These are phyloP conservation scores for Naematelia encephala DNA, from an alignment of 768 basidiomycete genomes.

Conservation along the genomic window DNA sequence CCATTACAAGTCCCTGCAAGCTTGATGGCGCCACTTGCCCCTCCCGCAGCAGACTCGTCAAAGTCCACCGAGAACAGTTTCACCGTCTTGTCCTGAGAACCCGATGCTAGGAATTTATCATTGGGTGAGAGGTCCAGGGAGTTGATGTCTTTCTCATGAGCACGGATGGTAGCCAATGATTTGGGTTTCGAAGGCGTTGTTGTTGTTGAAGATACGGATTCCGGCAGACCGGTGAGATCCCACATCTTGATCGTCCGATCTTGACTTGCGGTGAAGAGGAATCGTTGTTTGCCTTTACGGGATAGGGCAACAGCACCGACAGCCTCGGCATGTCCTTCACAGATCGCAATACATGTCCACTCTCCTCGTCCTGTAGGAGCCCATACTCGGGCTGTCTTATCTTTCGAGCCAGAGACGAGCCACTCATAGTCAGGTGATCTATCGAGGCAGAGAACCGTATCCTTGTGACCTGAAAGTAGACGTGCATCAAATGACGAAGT, in stretches of 20 bases:
- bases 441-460: slow-evolving; percentile 85
- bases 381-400: slow-evolving; percentile 84
- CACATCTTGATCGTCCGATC: slow-evolving; percentile 98
- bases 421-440: slow-evolving; percentile 63
- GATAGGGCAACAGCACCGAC: slow-evolving; percentile 85
- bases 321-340: slow-evolving; percentile 91
- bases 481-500: slow-evolving; percentile 72
- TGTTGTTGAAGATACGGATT: slow-evolving; percentile 50
- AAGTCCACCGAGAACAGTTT: slow-evolving; percentile 81
- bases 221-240: slow-evolving; percentile 61
- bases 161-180: slow-evolving; percentile 78
- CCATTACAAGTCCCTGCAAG: slow-evolving; percentile 86
- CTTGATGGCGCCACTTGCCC: slow-evolving; percentile 66
- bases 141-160: slow-evolving; percentile 99
- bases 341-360: slow-evolving; percentile 76
- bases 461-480: slow-evolving; percentile 80
- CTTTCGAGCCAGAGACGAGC: slow-evolving; percentile 90
- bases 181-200: slow-evolving; percentile 58
- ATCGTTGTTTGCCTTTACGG: slow-evolving; percentile 57
- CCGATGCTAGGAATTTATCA: slow-evolving; percentile 81
- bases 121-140: slow-evolving; percentile 88
- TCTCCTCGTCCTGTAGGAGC: slow-evolving; percentile 52
- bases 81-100: slow-evolving; percentile 91
- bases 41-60: slow-evolving; percentile 39
- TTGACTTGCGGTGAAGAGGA: slow-evolving; percentile 93